These are phyloP conservation scores for Candida pini DNA, from an alignment of 805 yeast species.

Conservation along the genomic window DNA sequence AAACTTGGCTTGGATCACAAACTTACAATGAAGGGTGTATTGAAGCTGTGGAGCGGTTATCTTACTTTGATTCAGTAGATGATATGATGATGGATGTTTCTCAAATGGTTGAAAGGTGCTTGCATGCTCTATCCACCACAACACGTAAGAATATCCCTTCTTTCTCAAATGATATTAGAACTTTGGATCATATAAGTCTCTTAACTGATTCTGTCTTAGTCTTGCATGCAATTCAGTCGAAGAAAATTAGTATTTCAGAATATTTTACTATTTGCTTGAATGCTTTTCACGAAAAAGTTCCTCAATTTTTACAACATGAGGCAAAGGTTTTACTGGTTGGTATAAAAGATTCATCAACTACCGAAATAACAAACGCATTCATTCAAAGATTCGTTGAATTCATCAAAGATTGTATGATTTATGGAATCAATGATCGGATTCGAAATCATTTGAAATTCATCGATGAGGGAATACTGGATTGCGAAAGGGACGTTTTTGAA, in stretches of 20 bases:
- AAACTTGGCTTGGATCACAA: slow-evolving; percentile 17
- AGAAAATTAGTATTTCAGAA: slow-evolving; percentile 5
- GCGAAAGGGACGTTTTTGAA: slow-evolving; percentile 19
- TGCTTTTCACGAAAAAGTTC: slow-evolving; percentile 10
- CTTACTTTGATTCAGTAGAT: slow-evolving; percentile 12
- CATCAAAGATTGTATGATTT: slow-evolving; percentile 21
- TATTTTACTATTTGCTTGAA: slow-evolving; percentile 14
- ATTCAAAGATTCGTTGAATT: slow-evolving; percentile 19
- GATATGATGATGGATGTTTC: slow-evolving; percentile 19
- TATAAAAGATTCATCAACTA: slow-evolving; percentile 1
- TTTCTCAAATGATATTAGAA: slow-evolving; percentile 7
- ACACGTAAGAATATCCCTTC: slow-evolving; percentile 7
- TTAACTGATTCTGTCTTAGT: slow-evolving; percentile 17
- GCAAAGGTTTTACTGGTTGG: slow-evolving; percentile 1
- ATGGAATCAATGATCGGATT: slow-evolving; percentile 19
- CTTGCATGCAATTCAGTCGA: slow-evolving; percentile 9
- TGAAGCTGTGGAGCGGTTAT: slow-evolving; percentile 20
- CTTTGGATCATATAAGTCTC: too few species aligned
- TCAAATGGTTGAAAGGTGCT: slow-evolving; percentile 19
- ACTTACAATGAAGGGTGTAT: slow-evolving; percentile 20
- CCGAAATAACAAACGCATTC: slow-evolving; percentile 12
- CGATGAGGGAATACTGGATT: slow-evolving; percentile 13
- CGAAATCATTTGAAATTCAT: slow-evolving; percentile 11
- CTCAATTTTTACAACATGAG: slow-evolving; percentile 10
- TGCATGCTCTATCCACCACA: slow-evolving; percentile 18